Base-by-base conservation (phyloP, 2,329 filamentous ascomycete species). In the Dactylellina drechsleri region DNA sequence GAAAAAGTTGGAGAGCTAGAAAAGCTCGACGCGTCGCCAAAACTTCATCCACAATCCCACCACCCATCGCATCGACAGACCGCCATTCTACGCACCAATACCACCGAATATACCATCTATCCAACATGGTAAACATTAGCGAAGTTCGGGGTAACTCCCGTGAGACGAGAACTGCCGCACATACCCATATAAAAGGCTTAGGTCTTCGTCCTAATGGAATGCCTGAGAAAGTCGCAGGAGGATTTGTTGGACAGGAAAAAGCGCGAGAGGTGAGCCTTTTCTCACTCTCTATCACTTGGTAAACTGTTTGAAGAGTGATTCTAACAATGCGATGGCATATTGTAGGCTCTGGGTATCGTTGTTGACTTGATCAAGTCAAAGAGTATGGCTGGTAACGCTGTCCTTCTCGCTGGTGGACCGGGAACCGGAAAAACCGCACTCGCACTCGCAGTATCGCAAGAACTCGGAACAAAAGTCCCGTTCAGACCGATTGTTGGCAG, bases 401-500 rank as follows among this genome's bases (percentile, higher is more conserved):
- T 99, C 61, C 84, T 99, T 79, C 88, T 99, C 62, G 94, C 95
- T 58, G 95, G 95, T 80, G 95, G 95, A 6, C 95, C 95, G 31
- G 95, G 93, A 76, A 98, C 95, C 0, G 95, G 95, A 82, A 99
- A 99, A 86, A 99, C 95, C 28, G 95, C 95, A 28, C 88, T 99
- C 77, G 95, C 95, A 57, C 87, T 98, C 76, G 95, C 95, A 57
- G 92, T 99, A 79, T 96, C 92, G 82, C 95, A 98, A 84, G 95
- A 99, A 83, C 86, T 99, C 78, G 95, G 95, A 79, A 97, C 93
- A 58, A 98, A 97, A 85, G 96, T 99, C 68, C 95, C 95, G 5
- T 99, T 99, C 82, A 97, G 95, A 83, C 93, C 94, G 45, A 98
- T 99, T 81, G 95, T 97, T 62, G 95, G 93, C 79, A 97, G 93